Conservation (phyloP, 805 yeast species). For the Brettanomyces custersianus region DNA sequence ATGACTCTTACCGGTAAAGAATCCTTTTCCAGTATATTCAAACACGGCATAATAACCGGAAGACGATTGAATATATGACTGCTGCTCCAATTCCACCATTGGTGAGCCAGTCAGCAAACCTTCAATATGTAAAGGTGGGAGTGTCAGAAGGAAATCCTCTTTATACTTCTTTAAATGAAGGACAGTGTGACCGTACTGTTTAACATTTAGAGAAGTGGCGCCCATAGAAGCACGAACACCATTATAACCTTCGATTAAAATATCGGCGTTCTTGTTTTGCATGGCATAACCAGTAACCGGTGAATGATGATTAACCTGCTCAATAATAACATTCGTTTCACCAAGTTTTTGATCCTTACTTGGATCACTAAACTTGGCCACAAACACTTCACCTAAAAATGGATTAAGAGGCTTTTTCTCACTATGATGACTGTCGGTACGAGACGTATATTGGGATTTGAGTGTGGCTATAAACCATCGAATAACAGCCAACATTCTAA, state of each 20-base stretch:
- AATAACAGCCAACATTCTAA: slow-evolving; percentile 73
- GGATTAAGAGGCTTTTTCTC: slow-evolving; percentile 98
- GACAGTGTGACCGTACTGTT: slow-evolving; percentile 88
- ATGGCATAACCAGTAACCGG: slow-evolving; percentile 93
- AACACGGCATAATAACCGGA: slow-evolving; percentile 65
- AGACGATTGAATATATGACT: slow-evolving; percentile 74
- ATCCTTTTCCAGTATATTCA: slow-evolving; percentile 88
- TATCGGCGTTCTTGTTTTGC: slow-evolving; percentile 60
- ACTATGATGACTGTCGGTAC: slow-evolving; percentile 86
- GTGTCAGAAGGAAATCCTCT: slow-evolving; percentile 71
- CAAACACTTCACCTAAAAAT: slow-evolving; percentile 87
- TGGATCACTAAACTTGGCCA: slow-evolving; percentile 73
- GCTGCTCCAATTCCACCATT: slow-evolving; percentile 88
- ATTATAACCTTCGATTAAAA: slow-evolving; percentile 77
- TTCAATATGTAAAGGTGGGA: slow-evolving; percentile 92
- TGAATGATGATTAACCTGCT: slow-evolving; percentile 97
- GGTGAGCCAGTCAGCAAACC: slow-evolving; percentile 89
- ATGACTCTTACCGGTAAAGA: slow-evolving; percentile 91
- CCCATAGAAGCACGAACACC: slow-evolving; percentile 81
- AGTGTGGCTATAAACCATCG: slow-evolving; percentile 89
- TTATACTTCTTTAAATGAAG: slow-evolving; percentile 51
- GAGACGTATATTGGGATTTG: slow-evolving; percentile 86
- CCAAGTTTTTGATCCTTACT: slow-evolving; percentile 45
- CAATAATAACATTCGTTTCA: slow-evolving; percentile 71
- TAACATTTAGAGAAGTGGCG: slow-evolving; percentile 68